Evolutionary conservation across 352 stramenopile genomes (phyloP).

Genomic region (Phytophthora citricola): DNA sequence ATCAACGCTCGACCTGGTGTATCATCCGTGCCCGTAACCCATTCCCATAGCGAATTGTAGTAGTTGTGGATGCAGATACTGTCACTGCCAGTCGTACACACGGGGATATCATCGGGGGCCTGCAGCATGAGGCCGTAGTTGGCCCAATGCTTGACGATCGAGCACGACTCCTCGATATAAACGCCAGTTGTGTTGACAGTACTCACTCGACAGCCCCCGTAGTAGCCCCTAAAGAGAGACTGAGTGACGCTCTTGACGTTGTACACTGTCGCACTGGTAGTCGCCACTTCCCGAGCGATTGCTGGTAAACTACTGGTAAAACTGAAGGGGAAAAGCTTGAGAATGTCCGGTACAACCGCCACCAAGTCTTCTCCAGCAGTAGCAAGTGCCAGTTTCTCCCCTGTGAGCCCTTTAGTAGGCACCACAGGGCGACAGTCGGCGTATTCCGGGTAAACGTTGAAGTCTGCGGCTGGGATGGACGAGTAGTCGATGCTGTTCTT

Average conservation of each 20-base stretch:
- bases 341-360: conserved; percentile 27
- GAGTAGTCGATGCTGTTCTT: conserved; percentile 37
- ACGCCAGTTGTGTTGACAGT: conserved; percentile 34
- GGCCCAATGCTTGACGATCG: conserved; percentile 23
- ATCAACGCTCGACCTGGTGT: conserved; percentile 27
- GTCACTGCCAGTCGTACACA: conserved; percentile 28
- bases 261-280: conserved; percentile 27
- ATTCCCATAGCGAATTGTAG: conserved; percentile 45
- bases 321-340: conserved; percentile 36
- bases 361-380: conserved; percentile 30
- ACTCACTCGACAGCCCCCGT: conserved; percentile 23
- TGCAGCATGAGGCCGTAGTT: conserved; percentile 42
- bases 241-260: conserved; percentile 25
- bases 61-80: conserved; percentile 42
- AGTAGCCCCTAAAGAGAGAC: conserved; percentile 35
- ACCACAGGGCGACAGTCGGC: conserved; percentile 28
- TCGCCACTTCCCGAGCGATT: conserved; percentile 8
- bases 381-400: conserved; percentile 20
- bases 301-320: conserved; percentile 28
- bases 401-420: conserved; percentile 12
- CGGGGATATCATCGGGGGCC: conserved; percentile 32
- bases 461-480: conserved; percentile 35
- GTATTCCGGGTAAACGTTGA: conserved; percentile 36
- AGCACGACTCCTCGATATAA: conserved; percentile 32
- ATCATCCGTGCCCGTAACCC: conserved; percentile 16